These are phyloP conservation scores for Xylariaceae sp. DNA, from an alignment of 2,329 filamentous ascomycete species.

Conservation along the genomic window DNA sequence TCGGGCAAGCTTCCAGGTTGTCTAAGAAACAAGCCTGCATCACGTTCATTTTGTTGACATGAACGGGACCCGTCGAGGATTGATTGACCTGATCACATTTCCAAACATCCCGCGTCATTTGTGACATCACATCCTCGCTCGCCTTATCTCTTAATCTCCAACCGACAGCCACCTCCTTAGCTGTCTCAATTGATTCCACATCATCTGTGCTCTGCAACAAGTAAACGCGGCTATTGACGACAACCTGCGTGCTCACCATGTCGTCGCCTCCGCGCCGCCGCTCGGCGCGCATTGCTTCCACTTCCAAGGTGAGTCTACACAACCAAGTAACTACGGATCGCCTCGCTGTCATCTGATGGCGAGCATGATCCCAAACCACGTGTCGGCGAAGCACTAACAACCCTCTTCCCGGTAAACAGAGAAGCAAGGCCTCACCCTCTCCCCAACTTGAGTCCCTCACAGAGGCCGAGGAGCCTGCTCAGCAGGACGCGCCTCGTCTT, in stretches of 20 bases:
- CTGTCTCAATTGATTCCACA: slow-evolving; percentile 10
- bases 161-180: slow-evolving; percentile 3
- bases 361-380: background rate
- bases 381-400: background rate
- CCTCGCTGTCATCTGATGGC: background rate
- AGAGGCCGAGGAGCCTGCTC: slow-evolving; percentile 40
- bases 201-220: slow-evolving; percentile 11
- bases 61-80: no score
- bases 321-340: slow-evolving; percentile 1
- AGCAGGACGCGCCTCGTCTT: slow-evolving; percentile 22
- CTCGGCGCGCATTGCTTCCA: slow-evolving; percentile 41
- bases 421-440: slow-evolving; percentile 21
- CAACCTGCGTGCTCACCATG: slow-evolving; percentile 12
- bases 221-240: slow-evolving; percentile 7
- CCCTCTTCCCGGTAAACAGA: slow-evolving; percentile 9
- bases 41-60: no score
- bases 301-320: slow-evolving; percentile 33
- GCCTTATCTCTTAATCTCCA: slow-evolving; percentile 6
- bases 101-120: slow-evolving; percentile 3
- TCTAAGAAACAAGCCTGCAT: no score
- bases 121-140: slow-evolving; percentile 22
- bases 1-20: no score
- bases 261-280: slow-evolving; percentile 36
- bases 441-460: slow-evolving; percentile 26
- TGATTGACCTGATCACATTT: no score